These are phyloP conservation scores for Cytospora leucostoma DNA, from an alignment of 2,329 filamentous ascomycete species.

Conservation along the genomic window DNA sequence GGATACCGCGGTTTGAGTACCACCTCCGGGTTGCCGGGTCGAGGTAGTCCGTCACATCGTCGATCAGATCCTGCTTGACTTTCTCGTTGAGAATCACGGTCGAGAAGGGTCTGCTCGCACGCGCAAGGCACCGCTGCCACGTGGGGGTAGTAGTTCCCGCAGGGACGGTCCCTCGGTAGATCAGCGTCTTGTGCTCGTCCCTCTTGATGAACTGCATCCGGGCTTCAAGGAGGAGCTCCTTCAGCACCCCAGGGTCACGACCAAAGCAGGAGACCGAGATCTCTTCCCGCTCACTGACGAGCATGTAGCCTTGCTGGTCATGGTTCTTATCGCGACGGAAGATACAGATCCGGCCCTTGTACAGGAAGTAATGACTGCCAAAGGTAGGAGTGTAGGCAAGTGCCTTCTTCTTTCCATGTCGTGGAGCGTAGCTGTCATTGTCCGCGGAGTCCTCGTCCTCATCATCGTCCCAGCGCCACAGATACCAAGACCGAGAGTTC, in stretches of 20 bases:
- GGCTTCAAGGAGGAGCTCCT: constrained; percentile 62
- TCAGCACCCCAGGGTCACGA: constrained; percentile 60
- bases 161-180: constrained; percentile 59
- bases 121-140: constrained; percentile 65
- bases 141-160: constrained; percentile 45
- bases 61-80: constrained; percentile 60
- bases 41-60: constrained; percentile 65
- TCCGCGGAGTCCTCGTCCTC: constrained; percentile 47
- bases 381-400: constrained; percentile 67
- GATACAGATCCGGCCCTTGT: constrained; percentile 57
- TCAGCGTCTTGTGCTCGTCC: constrained; percentile 64
- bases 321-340: constrained; percentile 56
- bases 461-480: constrained; percentile 48
- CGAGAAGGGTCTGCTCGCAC: constrained; percentile 61
- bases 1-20: constrained; percentile 83
- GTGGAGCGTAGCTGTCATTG: constrained; percentile 36
- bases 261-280: constrained; percentile 64
- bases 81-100: constrained; percentile 66
- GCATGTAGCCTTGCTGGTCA: constrained; percentile 42
- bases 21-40: constrained; percentile 66
- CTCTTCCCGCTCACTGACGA: constrained; percentile 57
- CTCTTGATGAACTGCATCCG: constrained; percentile 56
- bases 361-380: constrained; percentile 70
- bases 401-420: constrained; percentile 43
- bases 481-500: constrained; percentile 52